Evolutionary conservation across 768 basidiomycete genomes (phyloP).

Genomic region (Rossbeevera mucosa): DNA sequence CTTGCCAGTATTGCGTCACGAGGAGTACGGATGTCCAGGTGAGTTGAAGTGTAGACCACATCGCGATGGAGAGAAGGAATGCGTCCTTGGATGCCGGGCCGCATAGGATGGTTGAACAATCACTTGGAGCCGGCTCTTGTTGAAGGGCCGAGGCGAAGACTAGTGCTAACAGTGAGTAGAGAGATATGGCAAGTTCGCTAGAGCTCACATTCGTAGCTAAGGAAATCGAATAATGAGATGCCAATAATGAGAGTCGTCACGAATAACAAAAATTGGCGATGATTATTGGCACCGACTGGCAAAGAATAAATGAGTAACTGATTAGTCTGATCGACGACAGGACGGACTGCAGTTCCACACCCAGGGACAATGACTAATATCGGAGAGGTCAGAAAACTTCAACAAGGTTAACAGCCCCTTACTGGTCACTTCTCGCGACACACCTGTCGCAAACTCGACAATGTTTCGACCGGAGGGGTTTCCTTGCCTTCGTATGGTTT

Average conservation of each 20-base stretch:
- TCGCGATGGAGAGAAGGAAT: constrained; percentile 76
- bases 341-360: constrained; percentile 93
- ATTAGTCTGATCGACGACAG: not conserved
- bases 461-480: constrained; percentile 92
- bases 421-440: constrained; percentile 91
- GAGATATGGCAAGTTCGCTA: not conserved
- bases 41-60: constrained; percentile 92
- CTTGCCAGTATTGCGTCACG: constrained; percentile 85
- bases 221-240: constrained; percentile 75
- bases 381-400: constrained; percentile 1
- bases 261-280: constrained; percentile 95
- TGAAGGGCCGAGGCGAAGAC: constrained; percentile 49
- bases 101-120: constrained; percentile 50
- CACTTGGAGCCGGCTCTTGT: constrained; percentile 1
- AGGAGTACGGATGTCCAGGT: constrained; percentile 90
- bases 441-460: constrained; percentile 91
- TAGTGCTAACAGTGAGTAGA: constrained; percentile 23
- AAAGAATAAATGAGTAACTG: constrained; percentile 6
- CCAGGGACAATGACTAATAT: constrained; percentile 90
- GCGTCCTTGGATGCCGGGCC: constrained; percentile 65
- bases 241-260: constrained; percentile 81
- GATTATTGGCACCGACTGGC: constrained; percentile 86
- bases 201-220: constrained; percentile 74
- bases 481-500: constrained; percentile 53
- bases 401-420: constrained; percentile 28